Evolutionary conservation across 164 flowering plant genomes (phyloP), one percentile per base, ranked within the genome.

Genomic region (Sextonia rubra): DNA sequence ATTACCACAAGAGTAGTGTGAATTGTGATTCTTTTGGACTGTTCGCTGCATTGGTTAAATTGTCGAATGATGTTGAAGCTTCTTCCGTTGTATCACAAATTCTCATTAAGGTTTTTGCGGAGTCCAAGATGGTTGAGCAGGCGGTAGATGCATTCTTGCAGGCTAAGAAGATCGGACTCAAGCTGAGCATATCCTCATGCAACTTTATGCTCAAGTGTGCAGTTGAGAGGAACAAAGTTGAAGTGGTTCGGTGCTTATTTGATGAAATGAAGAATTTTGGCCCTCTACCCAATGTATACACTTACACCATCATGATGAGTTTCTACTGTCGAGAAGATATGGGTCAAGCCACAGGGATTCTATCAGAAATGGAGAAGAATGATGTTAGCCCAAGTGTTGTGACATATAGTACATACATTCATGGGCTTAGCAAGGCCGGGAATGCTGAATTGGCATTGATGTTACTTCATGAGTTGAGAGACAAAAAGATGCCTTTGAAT

Each of bases 121-220:
- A 80, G n/a, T 82, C 74, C 74, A 69, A 69, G 7, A 79, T 88
- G 88, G 79, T 83, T 77, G 88, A 83, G 60, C 68, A 81, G 77
- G 91, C 89, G 1, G 14, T 80, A 11, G 82, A 83, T 72, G 83
- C 83, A 29, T 80, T 85, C 64, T 64, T 69, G 65, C 80, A 71
- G 70, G 80, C 77, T 47, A 88, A 82, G 74, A 75, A 70, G 63
- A 68, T 71, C 25, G 89, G 86, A 68, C 25, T 80, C 58, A 23
- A 75, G 58, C 78, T 71, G 6, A 60, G 64, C 68, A 74, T 83
- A 24, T 29, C 0, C 0, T 76, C 85, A 0, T 88, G 90, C 77
- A 91, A 89, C 77, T 86, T 83, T 74, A 73, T 91, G 85, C 88
- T 91, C 63, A 85, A 85, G 70, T 80, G 82, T 74, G 73, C 84